Percentiles rank a stretch among this genome's conserved stretches.
phyloP scores from a whole-genome alignment of 2,329 filamentous ascomycete genomes.

The Chaetoscypha palmicola region DNA sequence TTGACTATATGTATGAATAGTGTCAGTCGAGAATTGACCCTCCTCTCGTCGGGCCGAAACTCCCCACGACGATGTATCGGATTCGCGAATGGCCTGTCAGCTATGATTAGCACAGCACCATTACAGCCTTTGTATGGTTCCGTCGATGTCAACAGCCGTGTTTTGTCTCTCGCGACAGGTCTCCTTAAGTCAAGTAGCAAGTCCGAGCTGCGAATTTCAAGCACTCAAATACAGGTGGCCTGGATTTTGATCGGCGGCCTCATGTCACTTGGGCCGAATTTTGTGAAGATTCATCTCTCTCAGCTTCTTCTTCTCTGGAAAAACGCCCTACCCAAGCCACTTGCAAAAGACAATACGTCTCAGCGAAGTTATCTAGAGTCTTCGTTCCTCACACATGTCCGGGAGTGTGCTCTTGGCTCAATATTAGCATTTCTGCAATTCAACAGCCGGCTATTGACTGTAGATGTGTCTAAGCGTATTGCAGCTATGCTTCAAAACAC shows the following conservation, averaged over 20 bases:
- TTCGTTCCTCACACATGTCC: conserved; percentile 87
- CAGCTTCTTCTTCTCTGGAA: conserved; percentile 94
- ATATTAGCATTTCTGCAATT: conserved; percentile 89
- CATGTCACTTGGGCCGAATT: conserved; percentile 95
- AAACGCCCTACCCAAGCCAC: conserved; percentile 87
- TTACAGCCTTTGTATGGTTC: conserved; percentile 87
- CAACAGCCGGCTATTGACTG: conserved; percentile 83
- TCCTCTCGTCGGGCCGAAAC: conserved; percentile 67
- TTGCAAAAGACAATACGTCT: conserved; percentile 85
- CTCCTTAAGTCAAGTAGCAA: conserved; percentile 87
- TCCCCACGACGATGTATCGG: conserved; percentile 80
- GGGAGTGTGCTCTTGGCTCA: conserved; percentile 87
- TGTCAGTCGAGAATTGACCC: conserved; percentile 74
- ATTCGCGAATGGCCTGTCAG: conserved; percentile 85
- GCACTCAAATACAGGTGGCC: conserved; percentile 93
- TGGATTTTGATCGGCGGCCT: conserved; percentile 96
- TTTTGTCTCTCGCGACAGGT: conserved; percentile 84
- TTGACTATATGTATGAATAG: conserved; percentile 97
- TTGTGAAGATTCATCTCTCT: conserved; percentile 96
- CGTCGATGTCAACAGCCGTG: conserved; percentile 87
- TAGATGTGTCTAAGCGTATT: conserved; percentile 89
- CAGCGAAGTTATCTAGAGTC: conserved; percentile 80
- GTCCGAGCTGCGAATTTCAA: conserved; percentile 82
- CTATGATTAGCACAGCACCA: conserved; percentile 83
- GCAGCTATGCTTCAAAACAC: conserved; percentile 94